Base-by-base conservation (phyloP, 2,329 filamentous ascomycete genomes). In the Balansia obtecta region DNA sequence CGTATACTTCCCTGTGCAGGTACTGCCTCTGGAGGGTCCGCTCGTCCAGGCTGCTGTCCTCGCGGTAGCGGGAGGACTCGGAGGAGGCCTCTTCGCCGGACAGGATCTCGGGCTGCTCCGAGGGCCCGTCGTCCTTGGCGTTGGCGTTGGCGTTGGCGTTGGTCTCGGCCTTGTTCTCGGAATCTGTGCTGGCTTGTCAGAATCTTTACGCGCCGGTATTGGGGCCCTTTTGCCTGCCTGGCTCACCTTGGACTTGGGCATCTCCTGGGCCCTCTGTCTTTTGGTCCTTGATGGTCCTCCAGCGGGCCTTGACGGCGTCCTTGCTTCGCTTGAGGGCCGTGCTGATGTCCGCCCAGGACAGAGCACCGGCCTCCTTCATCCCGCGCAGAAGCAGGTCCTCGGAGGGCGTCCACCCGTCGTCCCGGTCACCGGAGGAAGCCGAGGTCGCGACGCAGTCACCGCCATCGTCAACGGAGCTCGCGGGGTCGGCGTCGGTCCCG, bases 321-420 rank as follows among this genome's bases (percentile, higher is more conserved):
- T 62, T 66, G 30, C 43, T 41, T 7, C 56, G 58, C n/a, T 56
- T 51, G 3, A 69, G 58, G 1, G 57, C 56, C 2, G 43, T 45
- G 3, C 57, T 54, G 27, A 69, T 67, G 11, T 60, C 59, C 0
- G 51, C 51, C 67, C 65, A 69, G 2, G 60, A 55, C 8, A 59
- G 50, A 1, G 44, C 50, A 15, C 60, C 53, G 0, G 57, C 56
- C 32, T 61, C 59, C 50, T 67, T 69, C 63, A 70, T 65, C 38
- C 60, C 58, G 2, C 59, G 51, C 7, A 70, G 60, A 4, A 65
- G 53, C 11, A 54, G 53, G 46, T 70, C 66, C 27, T 70, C 62
- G 0, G 68, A 69, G 9, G 63, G 46, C 10, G 63, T 59, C 67
- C 67, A 69, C 4, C 32, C 52, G 4, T 50, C 48, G 27, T 7